These are phyloP conservation scores for Alternaria arbusti DNA, from an alignment of 2,329 filamentous ascomycete genomes.

Conservation along the genomic window DNA sequence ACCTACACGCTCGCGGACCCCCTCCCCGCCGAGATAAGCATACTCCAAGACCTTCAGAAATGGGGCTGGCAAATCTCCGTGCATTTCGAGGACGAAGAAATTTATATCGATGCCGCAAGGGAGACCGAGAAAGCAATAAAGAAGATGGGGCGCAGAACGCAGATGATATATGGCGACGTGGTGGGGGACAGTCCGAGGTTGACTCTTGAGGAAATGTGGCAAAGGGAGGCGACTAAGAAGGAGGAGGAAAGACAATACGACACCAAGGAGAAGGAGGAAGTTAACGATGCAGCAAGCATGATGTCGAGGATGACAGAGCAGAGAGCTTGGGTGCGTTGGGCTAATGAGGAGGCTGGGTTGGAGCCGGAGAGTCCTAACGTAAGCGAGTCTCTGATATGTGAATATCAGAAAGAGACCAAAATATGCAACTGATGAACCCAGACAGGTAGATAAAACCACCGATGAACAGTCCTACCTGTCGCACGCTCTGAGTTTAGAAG, in stretches of 20 bases:
- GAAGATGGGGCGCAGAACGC: not conserved
- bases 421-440: not conserved
- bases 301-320: not conserved
- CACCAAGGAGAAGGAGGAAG: not conserved
- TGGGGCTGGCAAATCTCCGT: constrained; percentile 11
- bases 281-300: not conserved
- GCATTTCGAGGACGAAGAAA: not conserved
- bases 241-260: no score
- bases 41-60: not conserved
- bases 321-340: not conserved
- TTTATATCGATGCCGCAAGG: not conserved
- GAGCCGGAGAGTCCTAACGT: not conserved
- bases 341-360: not conserved
- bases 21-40: not conserved
- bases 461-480: not conserved
- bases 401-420: not conserved
- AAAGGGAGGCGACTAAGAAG: not conserved
- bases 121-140: not conserved
- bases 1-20: not conserved
- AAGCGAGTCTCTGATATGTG: not conserved
- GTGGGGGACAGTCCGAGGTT: not conserved
- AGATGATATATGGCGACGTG: constrained; percentile 1
- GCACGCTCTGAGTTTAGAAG: not conserved
- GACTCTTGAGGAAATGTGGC: constrained; percentile 9
- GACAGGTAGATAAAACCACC: not conserved